Conservation (phyloP, 495 filamentous ascomycete species). For the Apodospora peruviana region DNA sequence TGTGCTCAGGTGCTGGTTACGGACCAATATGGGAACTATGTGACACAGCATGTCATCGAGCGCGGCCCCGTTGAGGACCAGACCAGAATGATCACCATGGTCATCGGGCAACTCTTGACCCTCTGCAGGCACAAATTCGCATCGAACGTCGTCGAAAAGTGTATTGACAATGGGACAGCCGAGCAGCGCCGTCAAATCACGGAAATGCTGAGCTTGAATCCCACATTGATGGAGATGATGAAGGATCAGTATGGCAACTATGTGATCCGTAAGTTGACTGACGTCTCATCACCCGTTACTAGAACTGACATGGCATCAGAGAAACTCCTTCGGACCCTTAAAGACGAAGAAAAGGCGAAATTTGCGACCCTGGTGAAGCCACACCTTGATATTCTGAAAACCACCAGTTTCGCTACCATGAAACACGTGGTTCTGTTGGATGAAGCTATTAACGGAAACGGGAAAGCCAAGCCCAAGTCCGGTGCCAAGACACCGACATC, state of each 20-base stretch:
- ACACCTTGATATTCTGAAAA: constrained; percentile 66
- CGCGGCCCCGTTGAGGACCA: constrained; percentile 75
- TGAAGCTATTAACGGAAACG: constrained; percentile 37
- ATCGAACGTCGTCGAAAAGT: constrained; percentile 96
- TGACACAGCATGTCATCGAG: constrained; percentile 88
- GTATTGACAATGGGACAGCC: constrained; percentile 66
- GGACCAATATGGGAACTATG: constrained; percentile 95
- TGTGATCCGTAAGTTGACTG: constrained; percentile 90
- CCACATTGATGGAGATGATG: constrained; percentile 67
- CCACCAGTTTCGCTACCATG: constrained; percentile 54
- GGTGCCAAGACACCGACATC: constrained; percentile 20
- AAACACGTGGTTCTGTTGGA: constrained; percentile 74
- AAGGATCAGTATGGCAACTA: constrained; percentile 95
- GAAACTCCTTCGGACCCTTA: constrained; percentile 19
- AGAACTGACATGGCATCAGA: constrained; percentile 33
- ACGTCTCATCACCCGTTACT: no score
- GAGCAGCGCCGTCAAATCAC: constrained; percentile 70
- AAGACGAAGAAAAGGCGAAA: constrained; percentile 56
- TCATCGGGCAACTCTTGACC: constrained; percentile 64
- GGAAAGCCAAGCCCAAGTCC: no score
- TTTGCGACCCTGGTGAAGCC: constrained; percentile 72
- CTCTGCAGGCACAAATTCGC: constrained; percentile 95
- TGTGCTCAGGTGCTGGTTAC: constrained; percentile 68
- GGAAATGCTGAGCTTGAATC: constrained; percentile 60
- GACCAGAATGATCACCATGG: constrained; percentile 62